These are phyloP conservation scores for Cupressus sempervirens DNA, from an alignment of 75 land plant genomes.

Conservation along the genomic window DNA sequence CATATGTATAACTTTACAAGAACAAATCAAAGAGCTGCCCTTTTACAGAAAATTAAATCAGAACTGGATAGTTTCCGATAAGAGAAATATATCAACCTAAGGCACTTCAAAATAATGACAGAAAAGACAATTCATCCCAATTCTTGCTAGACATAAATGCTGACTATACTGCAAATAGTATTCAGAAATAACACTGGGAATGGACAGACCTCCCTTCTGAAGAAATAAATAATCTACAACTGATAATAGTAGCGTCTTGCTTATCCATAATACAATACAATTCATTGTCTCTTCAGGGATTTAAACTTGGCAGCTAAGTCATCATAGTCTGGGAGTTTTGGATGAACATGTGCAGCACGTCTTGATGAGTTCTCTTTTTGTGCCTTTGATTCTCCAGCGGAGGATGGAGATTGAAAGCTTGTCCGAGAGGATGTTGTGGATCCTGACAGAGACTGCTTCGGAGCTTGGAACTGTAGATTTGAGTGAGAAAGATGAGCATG, in stretches of 20 bases:
- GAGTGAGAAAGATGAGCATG: neutral
- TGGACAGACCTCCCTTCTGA: neutral
- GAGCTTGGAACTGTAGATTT: neutral
- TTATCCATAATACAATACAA: neutral
- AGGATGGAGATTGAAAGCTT: conserved; percentile 15
- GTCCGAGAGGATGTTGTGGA: neutral
- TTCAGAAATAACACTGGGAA: neutral
- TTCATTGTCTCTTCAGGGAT: conserved; percentile 22
- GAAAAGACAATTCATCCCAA: neutral
- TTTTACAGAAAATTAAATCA: neutral
- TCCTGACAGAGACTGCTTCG: conserved; percentile 12
- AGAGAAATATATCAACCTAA: neutral
- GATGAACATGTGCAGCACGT: conserved; percentile 61
- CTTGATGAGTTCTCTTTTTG: conserved; percentile 13
- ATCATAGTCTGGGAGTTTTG: conserved; percentile 76
- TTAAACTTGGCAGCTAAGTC: conserved; percentile 26
- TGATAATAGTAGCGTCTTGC: neutral
- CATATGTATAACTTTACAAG: neutral
- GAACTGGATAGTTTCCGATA: neutral
- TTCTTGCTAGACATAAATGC: neutral
- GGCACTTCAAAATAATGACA: neutral
- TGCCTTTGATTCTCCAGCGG: conserved; percentile 5
- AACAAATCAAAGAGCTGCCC: neutral
- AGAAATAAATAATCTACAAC: neutral
- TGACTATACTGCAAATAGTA: neutral